Conservation (phyloP, 768 basidiomycete species). For the Leccinum imitatum region DNA sequence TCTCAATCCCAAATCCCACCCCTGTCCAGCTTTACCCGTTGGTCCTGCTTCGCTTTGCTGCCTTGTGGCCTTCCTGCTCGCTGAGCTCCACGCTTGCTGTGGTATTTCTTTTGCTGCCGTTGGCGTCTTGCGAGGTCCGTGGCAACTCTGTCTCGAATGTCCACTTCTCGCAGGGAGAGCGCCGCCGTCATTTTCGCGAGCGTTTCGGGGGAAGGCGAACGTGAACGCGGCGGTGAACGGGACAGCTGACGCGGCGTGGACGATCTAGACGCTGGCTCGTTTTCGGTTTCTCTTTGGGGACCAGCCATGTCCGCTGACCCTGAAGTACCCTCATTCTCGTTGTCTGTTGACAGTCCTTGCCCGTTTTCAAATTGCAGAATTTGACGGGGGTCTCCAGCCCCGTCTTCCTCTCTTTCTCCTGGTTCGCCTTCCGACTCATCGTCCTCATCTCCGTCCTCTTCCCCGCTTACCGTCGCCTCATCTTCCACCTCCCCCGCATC, state of each 20-base stretch:
- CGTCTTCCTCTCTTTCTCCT: conserved; percentile 34
- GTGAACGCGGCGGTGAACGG: conserved; percentile 53
- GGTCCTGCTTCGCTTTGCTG: conserved; percentile 84
- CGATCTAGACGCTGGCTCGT: conserved; percentile 23
- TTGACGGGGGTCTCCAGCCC: conserved; percentile 20
- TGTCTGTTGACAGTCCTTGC: conserved; percentile 1
- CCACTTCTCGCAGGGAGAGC: conserved; percentile 35
- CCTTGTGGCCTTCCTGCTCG: conserved; percentile 70
- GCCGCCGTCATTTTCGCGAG: conserved; percentile 43
- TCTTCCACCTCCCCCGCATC: conserved; percentile 41
- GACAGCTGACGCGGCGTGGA: conserved; percentile 40
- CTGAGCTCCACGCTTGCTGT: conserved; percentile 67
- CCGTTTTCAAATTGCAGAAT: conserved; percentile 16
- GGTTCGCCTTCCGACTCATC: conserved; percentile 40
- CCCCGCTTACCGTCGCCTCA: conserved; percentile 28
- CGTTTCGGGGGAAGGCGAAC: conserved; percentile 44
- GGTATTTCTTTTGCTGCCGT: conserved; percentile 71
- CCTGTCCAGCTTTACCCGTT: conserved; percentile 57
- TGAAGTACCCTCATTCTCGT: neutral
- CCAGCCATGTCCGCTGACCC: conserved; percentile 2
- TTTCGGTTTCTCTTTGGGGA: conserved; percentile 13
- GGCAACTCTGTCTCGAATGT: conserved; percentile 60
- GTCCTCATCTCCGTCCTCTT: conserved; percentile 34
- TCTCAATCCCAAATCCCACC: conserved; percentile 60
- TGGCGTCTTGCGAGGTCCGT: conserved; percentile 62